Conservation (phyloP, 2,329 filamentous ascomycete genomes). For the Fusarium subtropicale region DNA sequence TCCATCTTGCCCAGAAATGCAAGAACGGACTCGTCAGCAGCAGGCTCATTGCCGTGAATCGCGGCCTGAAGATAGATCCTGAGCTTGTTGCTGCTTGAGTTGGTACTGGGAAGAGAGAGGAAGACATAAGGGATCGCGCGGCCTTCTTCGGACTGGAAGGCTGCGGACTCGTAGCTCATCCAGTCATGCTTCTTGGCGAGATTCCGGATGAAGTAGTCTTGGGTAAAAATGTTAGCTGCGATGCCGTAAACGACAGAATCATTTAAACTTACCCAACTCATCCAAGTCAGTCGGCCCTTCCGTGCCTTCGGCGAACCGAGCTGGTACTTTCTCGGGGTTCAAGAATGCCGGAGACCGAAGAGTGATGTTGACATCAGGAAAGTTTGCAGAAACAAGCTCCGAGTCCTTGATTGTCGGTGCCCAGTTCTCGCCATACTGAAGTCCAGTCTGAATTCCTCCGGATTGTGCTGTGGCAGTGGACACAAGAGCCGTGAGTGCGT, state of each 20-base stretch:
- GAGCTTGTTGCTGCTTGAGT: neutral
- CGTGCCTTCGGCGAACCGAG: constrained; percentile 4
- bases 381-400: constrained; percentile 10
- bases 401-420: constrained; percentile 7
- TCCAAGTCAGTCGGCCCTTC: constrained; percentile 10
- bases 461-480: neutral
- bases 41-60: constrained; percentile 25
- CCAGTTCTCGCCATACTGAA: constrained; percentile 30
- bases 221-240: fast-evolving
- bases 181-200: constrained; percentile 16
- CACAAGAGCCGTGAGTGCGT: neutral
- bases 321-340: neutral
- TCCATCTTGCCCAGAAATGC: constrained; percentile 23
- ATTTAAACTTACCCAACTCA: neutral
- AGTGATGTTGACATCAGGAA: constrained; percentile 16
- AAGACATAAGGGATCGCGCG: constrained; percentile 19
- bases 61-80: constrained; percentile 18
- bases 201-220: constrained; percentile 16
- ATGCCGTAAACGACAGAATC: fast-evolving
- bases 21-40: constrained; percentile 11
- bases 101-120: neutral
- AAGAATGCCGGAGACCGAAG: constrained; percentile 18
- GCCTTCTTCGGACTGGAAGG: constrained; percentile 18
- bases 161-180: constrained; percentile 3
- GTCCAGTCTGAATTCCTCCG: constrained; percentile 6